A percentile compares a stretch with the other conserved stretches of the same genome.
Evolutionary conservation across 140 eudicot species (phyloP).

Genomic region (Bidens hawaiensis): DNA sequence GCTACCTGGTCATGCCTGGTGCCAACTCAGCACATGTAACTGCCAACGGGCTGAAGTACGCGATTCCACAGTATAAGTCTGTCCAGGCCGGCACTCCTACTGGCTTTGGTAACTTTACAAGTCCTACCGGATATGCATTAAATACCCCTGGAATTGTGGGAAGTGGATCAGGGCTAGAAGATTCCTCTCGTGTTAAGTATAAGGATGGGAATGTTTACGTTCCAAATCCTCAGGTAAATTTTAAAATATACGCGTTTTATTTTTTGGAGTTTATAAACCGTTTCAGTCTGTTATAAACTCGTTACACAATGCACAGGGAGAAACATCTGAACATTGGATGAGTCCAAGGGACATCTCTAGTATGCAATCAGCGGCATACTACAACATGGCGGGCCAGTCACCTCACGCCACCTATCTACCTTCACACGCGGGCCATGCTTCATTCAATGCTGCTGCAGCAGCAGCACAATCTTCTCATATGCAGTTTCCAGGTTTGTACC

Average conservation of each 20-base stretch:
- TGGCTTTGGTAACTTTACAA: conserved; percentile 73
- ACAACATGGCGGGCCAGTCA: conserved; percentile 76
- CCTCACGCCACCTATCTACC: conserved; percentile 57
- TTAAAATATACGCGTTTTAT: too few relatives aligned
- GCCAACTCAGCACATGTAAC: conserved; percentile 56
- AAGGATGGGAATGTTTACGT: conserved; percentile 76
- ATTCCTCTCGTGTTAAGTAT: conserved; percentile 73
- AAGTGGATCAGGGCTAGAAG: conserved; percentile 60
- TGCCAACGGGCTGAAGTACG: conserved; percentile 59
- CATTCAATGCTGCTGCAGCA: conserved; percentile 49
- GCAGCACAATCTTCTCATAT: conserved; percentile 53
- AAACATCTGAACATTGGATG: conserved; percentile 93
- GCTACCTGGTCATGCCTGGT: conserved; percentile 83
- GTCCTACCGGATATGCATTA: conserved; percentile 71
- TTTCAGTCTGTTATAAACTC: too few relatives aligned
- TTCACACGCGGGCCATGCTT: conserved; percentile 71
- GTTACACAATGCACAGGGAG: too few relatives aligned
- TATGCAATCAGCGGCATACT: conserved; percentile 73
- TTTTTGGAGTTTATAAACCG: too few relatives aligned
- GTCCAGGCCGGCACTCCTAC: conserved; percentile 70
- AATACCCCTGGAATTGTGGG: conserved; percentile 79
- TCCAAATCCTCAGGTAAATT: conserved; percentile 90
- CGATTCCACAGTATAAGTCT: conserved; percentile 76
- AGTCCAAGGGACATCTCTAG: conserved; percentile 64
- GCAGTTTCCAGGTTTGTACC: too few relatives aligned